Evolutionary conservation across 495 filamentous ascomycete genomes (phyloP), one percentile per base, ranked within the genome.

Genomic region (Coniosporium apollinis): DNA sequence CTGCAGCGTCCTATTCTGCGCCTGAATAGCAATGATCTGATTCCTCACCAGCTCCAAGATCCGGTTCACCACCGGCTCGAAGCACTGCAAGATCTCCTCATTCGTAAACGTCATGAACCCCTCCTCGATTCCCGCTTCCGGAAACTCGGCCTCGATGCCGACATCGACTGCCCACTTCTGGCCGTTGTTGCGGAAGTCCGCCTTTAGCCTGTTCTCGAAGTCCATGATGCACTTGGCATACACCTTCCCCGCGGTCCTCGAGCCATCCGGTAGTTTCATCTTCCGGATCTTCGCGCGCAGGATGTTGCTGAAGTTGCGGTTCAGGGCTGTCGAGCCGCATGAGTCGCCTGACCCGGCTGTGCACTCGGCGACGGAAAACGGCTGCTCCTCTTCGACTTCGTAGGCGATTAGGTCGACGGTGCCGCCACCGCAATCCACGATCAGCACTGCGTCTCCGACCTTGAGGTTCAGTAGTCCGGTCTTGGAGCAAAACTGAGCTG

Each of bases 21-120:
- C 76, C 55, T 81, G 76, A 54, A 81, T 81, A 38, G 76, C 76
- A 37, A 81, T 79, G 53, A 81, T 81, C 52, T 81, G 76, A 49
- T 81, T 81, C 38, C 76, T 60, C 28, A 81, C 76, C 34, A 81
- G 65, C 52, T 79, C 76, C 37, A 81, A 48, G 42, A 81, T 79
- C 42, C 76, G 62, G 58, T 81, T 81, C 16, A 81, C 76, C 19
- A 83, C 78, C 16, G 75, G 75, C 56, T 81, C 75, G 53, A 81
- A 81, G 58, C 75, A 81, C 56, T 79, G 75, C 36, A 81, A 62
- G 42, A 81, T 81, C 53, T 81, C 75, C 57, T 81, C 75, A 52
- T 81, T 79, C 19, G 74, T 81, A 46, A 81, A 81, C n/a, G 75
- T 79, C 75, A 81, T 81, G 62, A 79, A 81, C 16, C 75, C 75